Evolutionary conservation across 2,329 filamentous ascomycete species (phyloP), one percentile per base, ranked within the genome.

Genomic region (Chaetomium olivaceum): DNA sequence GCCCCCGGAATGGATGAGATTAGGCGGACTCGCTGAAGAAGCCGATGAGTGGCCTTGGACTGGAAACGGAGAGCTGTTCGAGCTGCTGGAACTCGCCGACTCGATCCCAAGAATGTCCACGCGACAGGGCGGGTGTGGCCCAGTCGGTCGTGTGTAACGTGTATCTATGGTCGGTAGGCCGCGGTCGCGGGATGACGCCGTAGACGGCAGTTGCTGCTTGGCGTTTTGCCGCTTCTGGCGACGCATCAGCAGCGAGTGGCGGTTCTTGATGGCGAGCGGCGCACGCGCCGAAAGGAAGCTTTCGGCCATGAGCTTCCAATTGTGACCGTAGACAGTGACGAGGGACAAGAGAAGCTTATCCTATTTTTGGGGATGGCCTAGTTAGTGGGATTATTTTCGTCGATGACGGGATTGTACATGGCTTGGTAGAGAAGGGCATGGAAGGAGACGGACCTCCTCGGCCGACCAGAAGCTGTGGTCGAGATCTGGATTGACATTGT

Each of bases 181-280:
- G 39, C 39, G 39, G 39, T 19, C 16, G 4, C 39, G 16, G 39
- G 19, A 46, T n/a, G 16, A n/a, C 33, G 33, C 33, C 11, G 33
- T 36, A 3, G 33, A 36, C 33, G 33, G 33, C 33, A 36, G 33
- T 36, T 36, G 33, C 33, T 36, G 33, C 33, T 36, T 36, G 33
- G 33, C 33, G 33, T 36, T 36, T 11, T 36, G 33, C 33, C 33
- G 33, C 33, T 36, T 36, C 33, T 36, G 33, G 33, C 33, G 33
- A 11, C 33, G 33, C 33, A 36, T 36, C 11, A 36, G 33, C 12
- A 36, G 33, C 33, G 33, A 36, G 31, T 57, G 36, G 31, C 31
- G 36, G 57, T 48, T 58, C 39, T 58, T 58, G 36, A 50, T 23
- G 36, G 57, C 57, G 23, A 48, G 39, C 39, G 57, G 27, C 6